phyloP scores from a whole-genome alignment of 192 early-diverging fungal genomes.

The Entomortierella chlamydospora region DNA sequence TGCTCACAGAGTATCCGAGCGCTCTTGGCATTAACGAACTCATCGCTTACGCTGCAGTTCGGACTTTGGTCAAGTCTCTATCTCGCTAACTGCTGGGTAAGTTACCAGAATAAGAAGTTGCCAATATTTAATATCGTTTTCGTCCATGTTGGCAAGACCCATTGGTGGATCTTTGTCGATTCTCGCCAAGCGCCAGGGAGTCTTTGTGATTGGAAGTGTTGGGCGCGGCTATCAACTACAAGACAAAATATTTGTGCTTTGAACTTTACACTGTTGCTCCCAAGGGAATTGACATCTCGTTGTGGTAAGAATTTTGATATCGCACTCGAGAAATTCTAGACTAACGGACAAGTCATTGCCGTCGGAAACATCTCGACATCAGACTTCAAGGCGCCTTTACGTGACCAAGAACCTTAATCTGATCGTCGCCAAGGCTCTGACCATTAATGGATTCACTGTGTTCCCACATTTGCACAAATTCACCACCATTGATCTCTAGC shows the following conservation, averaged over 20 bases:
- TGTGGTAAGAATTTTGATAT: constrained; percentile 53
- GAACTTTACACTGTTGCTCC: not conserved
- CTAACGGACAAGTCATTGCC: constrained; percentile 14
- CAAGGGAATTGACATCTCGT: constrained; percentile 82
- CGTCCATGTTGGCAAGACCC: constrained; percentile 66
- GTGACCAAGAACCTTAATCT: constrained; percentile 5
- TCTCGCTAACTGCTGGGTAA: constrained; percentile 83
- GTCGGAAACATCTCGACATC: constrained; percentile 5
- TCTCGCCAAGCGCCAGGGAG: constrained; percentile 80
- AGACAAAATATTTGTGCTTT: constrained; percentile 48
- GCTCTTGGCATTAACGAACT: constrained; percentile 79
- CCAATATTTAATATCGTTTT: too few species aligned
- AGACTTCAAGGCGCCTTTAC: not conserved
- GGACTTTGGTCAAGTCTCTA: constrained; percentile 76
- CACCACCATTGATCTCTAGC: constrained; percentile 24
- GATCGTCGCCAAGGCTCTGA: constrained; percentile 17
- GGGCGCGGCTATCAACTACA: constrained; percentile 95
- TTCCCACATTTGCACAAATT: constrained; percentile 13
- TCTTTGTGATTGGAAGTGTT: constrained; percentile 86
- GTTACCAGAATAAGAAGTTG: not conserved
- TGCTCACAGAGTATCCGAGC: constrained; percentile 69
- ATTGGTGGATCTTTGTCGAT: constrained; percentile 80
- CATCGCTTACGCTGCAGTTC: constrained; percentile 53
- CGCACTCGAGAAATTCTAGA: constrained; percentile 31
- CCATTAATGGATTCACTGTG: constrained; percentile 10